phyloP scores from a whole-genome alignment of 73 alveolate species.

The Blepharisma stoltei region DNA sequence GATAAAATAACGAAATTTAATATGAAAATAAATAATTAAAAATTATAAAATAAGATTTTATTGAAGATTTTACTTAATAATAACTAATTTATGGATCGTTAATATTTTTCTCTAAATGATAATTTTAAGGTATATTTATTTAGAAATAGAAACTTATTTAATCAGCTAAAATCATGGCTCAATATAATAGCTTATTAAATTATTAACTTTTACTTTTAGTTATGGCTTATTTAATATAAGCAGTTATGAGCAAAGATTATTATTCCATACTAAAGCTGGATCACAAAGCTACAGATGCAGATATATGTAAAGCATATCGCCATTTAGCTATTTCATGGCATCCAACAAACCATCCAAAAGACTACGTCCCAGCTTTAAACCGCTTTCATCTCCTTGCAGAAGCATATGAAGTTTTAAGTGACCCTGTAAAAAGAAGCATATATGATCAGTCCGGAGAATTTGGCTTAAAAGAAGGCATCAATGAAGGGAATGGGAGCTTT shows the following conservation, averaged over 20 bases:
- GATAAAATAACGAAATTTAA: too few species aligned
- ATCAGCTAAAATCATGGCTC: too few species aligned
- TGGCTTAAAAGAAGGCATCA: conserved; percentile 83
- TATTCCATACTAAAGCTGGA: conserved; percentile 73
- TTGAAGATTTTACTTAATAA: too few species aligned
- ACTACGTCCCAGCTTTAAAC: conserved; percentile 65
- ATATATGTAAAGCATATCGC: conserved; percentile 81
- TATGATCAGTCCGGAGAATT: conserved; percentile 89
- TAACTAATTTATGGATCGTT: too few species aligned
- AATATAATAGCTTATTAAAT: too few species aligned
- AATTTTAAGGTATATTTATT: too few species aligned
- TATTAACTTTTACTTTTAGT: too few species aligned
- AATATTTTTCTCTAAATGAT: too few species aligned
- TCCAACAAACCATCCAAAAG: conserved; percentile 72
- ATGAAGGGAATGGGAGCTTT: conserved; percentile 33
- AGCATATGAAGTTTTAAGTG: conserved; percentile 92
- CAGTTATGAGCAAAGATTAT: conserved; percentile 69
- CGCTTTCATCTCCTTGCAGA: conserved; percentile 83
- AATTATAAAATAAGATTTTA: too few species aligned
- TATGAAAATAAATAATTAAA: too few species aligned
- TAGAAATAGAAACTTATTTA: too few species aligned
- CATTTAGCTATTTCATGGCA: conserved; percentile 78
- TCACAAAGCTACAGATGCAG: conserved; percentile 75
- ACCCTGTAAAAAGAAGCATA: conserved; percentile 63
- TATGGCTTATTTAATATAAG: background rate